Conservation (phyloP, 345 rosid species). For the Sonneratia caseolaris region DNA sequence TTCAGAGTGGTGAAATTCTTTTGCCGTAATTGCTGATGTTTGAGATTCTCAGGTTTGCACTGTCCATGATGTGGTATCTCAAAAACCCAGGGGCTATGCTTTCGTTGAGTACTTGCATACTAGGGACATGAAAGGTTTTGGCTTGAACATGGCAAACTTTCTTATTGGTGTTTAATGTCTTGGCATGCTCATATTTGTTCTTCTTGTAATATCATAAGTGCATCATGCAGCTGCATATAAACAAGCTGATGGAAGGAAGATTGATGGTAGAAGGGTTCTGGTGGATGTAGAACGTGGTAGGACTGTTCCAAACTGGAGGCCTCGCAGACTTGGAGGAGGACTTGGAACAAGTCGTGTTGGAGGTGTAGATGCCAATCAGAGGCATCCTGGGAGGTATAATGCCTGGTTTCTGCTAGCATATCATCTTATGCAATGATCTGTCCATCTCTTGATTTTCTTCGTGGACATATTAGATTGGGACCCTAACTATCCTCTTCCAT, state of each 20-base stretch:
- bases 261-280: slow-evolving; percentile 96
- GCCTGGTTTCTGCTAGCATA: background rate
- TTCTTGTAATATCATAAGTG: slow-evolving; percentile 5
- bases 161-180: background rate
- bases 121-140: slow-evolving; percentile 89
- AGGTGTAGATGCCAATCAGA: slow-evolving; percentile 68
- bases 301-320: slow-evolving; percentile 99
- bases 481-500: too few relatives aligned
- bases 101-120: slow-evolving; percentile 92
- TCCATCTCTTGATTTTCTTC: too few relatives aligned
- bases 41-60: slow-evolving; percentile 57
- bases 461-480: too few relatives aligned
- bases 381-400: slow-evolving; percentile 32
- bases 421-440: background rate
- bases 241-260: slow-evolving; percentile 98
- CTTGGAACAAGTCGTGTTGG: slow-evolving; percentile 90
- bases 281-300: slow-evolving; percentile 98
- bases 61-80: slow-evolving; percentile 59
- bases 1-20: background rate
- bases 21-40: slow-evolving; percentile 23
- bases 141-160: background rate
- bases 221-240: slow-evolving; percentile 74
- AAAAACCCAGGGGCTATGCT: slow-evolving; percentile 93
- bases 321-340: slow-evolving; percentile 98
- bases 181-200: background rate